These are phyloP conservation scores for Mycena belliarum DNA, from an alignment of 768 basidiomycete genomes.

Conservation along the genomic window DNA sequence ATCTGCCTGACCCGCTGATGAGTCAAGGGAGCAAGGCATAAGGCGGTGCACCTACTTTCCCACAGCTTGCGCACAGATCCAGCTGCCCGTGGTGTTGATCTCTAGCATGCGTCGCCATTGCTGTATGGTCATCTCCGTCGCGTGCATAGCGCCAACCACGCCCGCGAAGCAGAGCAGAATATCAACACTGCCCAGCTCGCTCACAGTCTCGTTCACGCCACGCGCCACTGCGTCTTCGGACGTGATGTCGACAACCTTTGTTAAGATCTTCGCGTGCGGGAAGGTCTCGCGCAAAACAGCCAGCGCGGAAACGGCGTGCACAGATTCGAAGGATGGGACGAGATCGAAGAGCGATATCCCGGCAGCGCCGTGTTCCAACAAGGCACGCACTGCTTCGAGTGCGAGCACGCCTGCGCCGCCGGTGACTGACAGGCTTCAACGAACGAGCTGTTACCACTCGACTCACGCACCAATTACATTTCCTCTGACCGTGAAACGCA, in stretches of 20 bases:
- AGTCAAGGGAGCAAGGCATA: background rate
- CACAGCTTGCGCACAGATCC: constrained; percentile 44
- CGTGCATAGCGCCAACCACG: constrained; percentile 36
- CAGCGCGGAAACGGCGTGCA: constrained; percentile 22
- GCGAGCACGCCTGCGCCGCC: constrained; percentile 44
- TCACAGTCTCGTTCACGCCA: constrained; percentile 26
- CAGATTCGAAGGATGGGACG: constrained; percentile 25
- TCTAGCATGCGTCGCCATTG: constrained; percentile 42
- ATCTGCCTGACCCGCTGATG: constrained; percentile 32
- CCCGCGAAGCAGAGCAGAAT: constrained; percentile 46
- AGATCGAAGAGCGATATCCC: constrained; percentile 36
- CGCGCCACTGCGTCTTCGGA: constrained; percentile 28
- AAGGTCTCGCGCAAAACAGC: constrained; percentile 27
- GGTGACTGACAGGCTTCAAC: constrained; percentile 33
- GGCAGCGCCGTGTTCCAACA: constrained; percentile 46
- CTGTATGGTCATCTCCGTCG: constrained; percentile 31
- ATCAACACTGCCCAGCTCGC: constrained; percentile 34
- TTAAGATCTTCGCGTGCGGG: constrained; percentile 34
- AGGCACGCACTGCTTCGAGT: constrained; percentile 36
- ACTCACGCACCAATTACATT: constrained; percentile 40
- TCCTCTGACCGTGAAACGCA: constrained; percentile 39
- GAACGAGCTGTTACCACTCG: background rate
- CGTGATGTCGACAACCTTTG: constrained; percentile 38
- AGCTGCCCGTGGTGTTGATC: constrained; percentile 46
- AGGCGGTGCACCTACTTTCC: constrained; percentile 31